phyloP scores from a whole-genome alignment of 257 asterid species.

The Fraxinus anomala region DNA sequence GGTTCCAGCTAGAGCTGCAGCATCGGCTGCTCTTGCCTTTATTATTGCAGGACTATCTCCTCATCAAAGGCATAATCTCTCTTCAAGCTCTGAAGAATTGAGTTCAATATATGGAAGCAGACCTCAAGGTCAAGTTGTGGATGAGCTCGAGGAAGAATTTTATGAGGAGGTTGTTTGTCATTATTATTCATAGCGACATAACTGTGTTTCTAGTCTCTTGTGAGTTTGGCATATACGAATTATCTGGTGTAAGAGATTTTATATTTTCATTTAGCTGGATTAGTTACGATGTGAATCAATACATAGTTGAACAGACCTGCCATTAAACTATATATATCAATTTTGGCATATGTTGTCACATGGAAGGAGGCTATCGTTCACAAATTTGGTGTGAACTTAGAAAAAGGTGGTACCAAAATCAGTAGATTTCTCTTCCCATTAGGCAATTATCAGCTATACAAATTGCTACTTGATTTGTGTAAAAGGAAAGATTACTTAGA shows the following conservation, averaged over 20 bases:
- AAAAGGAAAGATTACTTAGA: not conserved
- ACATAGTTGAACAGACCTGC: constrained; percentile 17
- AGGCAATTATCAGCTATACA: not conserved
- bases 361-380: constrained; percentile 19
- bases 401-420: constrained; percentile 1
- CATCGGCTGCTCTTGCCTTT: constrained; percentile 96
- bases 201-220: constrained; percentile 22
- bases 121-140: constrained; percentile 56
- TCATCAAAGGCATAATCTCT: constrained; percentile 77
- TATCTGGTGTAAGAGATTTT: constrained; percentile 18
- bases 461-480: constrained; percentile 11
- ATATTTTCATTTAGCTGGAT: constrained; percentile 7
- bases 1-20: constrained; percentile 99
- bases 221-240: constrained; percentile 15
- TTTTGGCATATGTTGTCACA: constrained; percentile 14
- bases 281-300: constrained; percentile 15
- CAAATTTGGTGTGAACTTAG: constrained; percentile 1
- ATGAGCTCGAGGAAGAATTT: constrained; percentile 86
- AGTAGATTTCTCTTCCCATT: not conserved
- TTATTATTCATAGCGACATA: constrained; percentile 25
- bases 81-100: constrained; percentile 82
- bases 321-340: not conserved
- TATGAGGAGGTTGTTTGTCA: constrained; percentile 72
- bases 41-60: constrained; percentile 92
- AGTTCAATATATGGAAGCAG: constrained; percentile 81